Conservation (phyloP, 805 yeast species). For the Pichia nakasei region DNA sequence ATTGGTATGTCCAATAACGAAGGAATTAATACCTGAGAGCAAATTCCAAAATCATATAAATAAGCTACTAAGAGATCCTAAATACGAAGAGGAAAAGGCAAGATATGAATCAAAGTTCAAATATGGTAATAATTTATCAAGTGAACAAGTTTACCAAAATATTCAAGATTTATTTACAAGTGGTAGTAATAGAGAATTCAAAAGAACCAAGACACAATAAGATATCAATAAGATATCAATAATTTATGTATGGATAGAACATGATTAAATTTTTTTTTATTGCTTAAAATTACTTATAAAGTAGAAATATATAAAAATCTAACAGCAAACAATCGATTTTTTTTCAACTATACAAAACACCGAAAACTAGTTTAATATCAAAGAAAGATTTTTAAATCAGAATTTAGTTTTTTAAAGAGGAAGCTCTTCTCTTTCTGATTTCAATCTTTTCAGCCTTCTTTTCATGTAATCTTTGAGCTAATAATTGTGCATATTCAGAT, state of each 20-base stretch:
- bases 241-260: background rate
- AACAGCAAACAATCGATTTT: background rate
- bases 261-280: background rate
- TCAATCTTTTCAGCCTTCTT: slow-evolving; percentile 98
- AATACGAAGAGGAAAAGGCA: slow-evolving; percentile 59
- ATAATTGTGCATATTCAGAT: slow-evolving; percentile 98
- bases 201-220: slow-evolving; percentile 2
- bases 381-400: background rate
- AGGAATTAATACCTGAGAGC: slow-evolving; percentile 57
- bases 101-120: slow-evolving; percentile 51
- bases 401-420: slow-evolving; percentile 80
- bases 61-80: slow-evolving; percentile 66
- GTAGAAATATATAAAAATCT: background rate
- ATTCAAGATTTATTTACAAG: slow-evolving; percentile 33
- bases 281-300: background rate
- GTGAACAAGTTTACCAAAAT: slow-evolving; percentile 52
- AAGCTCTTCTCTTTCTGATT: slow-evolving; percentile 99
- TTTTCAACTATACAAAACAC: background rate
- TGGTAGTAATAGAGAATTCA: slow-evolving; percentile 8
- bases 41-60: slow-evolving; percentile 65
- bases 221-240: background rate
- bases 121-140: slow-evolving; percentile 18
- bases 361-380: background rate
- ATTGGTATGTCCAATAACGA: slow-evolving; percentile 75
- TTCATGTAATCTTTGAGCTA: slow-evolving; percentile 97